Percentiles rank a stretch among this genome's conserved stretches.
Evolutionary conservation across 805 yeast species (phyloP).

Genomic region (Yarrowia keelungensis): DNA sequence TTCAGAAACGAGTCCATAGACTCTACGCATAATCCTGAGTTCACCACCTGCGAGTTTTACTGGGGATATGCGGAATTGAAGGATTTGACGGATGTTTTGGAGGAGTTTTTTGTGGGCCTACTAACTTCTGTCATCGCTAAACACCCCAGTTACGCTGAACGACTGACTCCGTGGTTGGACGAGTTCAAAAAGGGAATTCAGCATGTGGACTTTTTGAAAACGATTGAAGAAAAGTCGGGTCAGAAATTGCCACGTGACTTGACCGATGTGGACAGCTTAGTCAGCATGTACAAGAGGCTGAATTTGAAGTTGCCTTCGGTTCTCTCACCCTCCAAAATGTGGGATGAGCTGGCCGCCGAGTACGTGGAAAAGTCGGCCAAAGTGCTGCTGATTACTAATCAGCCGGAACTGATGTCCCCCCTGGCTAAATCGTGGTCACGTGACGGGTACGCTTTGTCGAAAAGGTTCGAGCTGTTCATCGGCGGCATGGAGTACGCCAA

Average conservation of each 20-base stretch:
- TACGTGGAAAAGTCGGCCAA: slow-evolving; percentile 59
- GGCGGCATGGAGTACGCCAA: slow-evolving; percentile 82
- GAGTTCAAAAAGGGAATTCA: slow-evolving; percentile 48
- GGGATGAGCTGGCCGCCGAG: slow-evolving; percentile 66
- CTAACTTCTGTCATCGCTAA: slow-evolving; percentile 48
- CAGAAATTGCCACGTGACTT: slow-evolving; percentile 56
- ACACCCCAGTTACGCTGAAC: slow-evolving; percentile 41
- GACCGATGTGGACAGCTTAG: slow-evolving; percentile 52
- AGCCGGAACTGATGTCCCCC: slow-evolving; percentile 87
- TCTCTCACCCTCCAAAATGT: slow-evolving; percentile 54
- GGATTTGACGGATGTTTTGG: slow-evolving; percentile 70
- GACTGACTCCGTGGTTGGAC: slow-evolving; percentile 1
- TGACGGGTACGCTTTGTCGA: slow-evolving; percentile 51
- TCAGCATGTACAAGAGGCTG: slow-evolving; percentile 52
- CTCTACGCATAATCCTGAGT: slow-evolving; percentile 92
- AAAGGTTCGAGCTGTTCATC: slow-evolving; percentile 83
- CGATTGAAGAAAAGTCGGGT: slow-evolving; percentile 64
- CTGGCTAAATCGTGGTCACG: slow-evolving; percentile 70
- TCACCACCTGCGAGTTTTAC: slow-evolving; percentile 88
- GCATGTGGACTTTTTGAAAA: slow-evolving; percentile 69
- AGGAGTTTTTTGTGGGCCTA: slow-evolving; percentile 59
- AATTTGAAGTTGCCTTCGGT: slow-evolving; percentile 49
- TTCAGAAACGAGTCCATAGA: slow-evolving; percentile 96
- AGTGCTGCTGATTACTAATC: slow-evolving; percentile 69
- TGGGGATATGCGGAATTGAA: slow-evolving; percentile 71